phyloP scores from a whole-genome alignment of 345 rosid genomes.

The Gynandropsis gynandra region DNA sequence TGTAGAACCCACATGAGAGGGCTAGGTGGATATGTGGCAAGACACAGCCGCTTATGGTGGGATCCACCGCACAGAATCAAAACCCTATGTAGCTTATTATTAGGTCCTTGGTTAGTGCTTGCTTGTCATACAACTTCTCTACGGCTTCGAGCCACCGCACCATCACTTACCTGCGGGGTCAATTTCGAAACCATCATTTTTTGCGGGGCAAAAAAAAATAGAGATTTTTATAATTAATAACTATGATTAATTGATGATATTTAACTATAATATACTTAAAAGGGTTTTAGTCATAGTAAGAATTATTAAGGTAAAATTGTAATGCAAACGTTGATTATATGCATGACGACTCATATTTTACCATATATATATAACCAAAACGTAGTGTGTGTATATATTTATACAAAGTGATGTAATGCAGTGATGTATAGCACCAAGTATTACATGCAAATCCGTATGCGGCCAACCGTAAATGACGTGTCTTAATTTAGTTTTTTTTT shows the following conservation, averaged over 20 bases:
- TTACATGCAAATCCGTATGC: slow-evolving; percentile 12
- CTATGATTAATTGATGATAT: too few relatives aligned
- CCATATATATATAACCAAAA: too few relatives aligned
- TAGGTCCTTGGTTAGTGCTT: slow-evolving; percentile 1
- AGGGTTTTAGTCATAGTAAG: slow-evolving; percentile 1
- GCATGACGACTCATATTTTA: slow-evolving; percentile 29
- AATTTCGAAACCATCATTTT: background rate
- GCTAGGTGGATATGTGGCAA: slow-evolving; percentile 44
- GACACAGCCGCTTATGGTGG: slow-evolving; percentile 48
- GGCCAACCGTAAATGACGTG: slow-evolving; percentile 30
- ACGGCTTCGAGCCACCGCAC: slow-evolving; percentile 44
- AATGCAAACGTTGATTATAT: too few relatives aligned
- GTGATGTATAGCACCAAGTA: slow-evolving; percentile 11
- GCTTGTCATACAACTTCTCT: background rate
- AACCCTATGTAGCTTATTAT: slow-evolving; percentile 6
- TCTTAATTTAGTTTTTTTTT: background rate
- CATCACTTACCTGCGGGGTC: too few relatives aligned
- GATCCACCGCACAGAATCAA: slow-evolving; percentile 23
- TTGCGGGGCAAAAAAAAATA: background rate
- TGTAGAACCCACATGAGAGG: slow-evolving; percentile 31
- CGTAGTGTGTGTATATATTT: too few relatives aligned
- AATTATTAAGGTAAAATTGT: slow-evolving; percentile 3
- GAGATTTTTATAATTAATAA: too few relatives aligned
- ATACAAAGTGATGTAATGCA: background rate
- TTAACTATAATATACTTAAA: too few relatives aligned